Evolutionary conservation across 176 grass and related monocot genomes (phyloP).

Genomic region (Hordeum vulgare): MorexV3_pseudomolecules_assembly NC_058522.1:573090613-573091112

Average conservation of each 20-base stretch:
- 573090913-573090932: too few species aligned
- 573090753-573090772: slow-evolving; percentile 16
- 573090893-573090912: too few species aligned
- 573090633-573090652: neutral
- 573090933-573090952: too few species aligned
- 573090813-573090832: neutral
- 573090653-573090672: neutral
- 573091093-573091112: neutral
- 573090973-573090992: neutral
- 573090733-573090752: slow-evolving; percentile 21
- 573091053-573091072: neutral
- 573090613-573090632: slow-evolving; percentile 22
- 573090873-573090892: neutral
- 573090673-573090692: slow-evolving; percentile 1
- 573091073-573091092: neutral
- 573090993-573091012: neutral
- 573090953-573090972: neutral
- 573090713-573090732: slow-evolving; percentile 21
- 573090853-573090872: neutral
- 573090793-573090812: neutral
- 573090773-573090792: neutral
- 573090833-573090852: neutral
- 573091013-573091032: neutral
- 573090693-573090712: slow-evolving; percentile 29
- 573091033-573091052: neutral